Conservation (phyloP, 2,329 filamentous ascomycete genomes). For the Stemphylium lycopersici region DNA sequence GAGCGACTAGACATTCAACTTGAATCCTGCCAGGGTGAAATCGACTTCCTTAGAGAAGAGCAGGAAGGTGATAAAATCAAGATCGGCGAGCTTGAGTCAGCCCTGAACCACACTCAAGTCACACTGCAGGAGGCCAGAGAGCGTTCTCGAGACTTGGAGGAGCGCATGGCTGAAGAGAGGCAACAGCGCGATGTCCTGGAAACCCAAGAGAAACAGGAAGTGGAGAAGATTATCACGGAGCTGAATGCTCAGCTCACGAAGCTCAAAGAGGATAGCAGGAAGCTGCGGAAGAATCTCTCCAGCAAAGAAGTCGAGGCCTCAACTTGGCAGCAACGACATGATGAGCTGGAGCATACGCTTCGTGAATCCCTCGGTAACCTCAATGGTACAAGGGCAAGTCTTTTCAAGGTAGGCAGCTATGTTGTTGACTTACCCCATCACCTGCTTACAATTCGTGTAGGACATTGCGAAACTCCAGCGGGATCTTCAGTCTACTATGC, state of each 20-base stretch:
- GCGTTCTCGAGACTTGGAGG: conserved; percentile 58
- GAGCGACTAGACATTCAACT: conserved; percentile 88
- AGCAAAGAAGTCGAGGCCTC: conserved; percentile 86
- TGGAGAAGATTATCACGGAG: conserved; percentile 90
- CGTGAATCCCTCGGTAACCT: conserved; percentile 86
- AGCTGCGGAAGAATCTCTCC: conserved; percentile 80
- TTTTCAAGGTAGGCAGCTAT: conserved; percentile 69
- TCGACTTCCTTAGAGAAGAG: conserved; percentile 93
- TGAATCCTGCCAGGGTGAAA: conserved; percentile 90
- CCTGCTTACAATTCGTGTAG: conserved; percentile 49
- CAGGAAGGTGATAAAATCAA: conserved; percentile 98
- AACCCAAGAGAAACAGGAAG: conserved; percentile 89
- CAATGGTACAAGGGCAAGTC: conserved; percentile 81
- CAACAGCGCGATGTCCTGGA: conserved; percentile 86
- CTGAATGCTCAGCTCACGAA: conserved; percentile 82
- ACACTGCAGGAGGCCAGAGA: conserved; percentile 85
- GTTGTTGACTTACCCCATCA: conserved; percentile 6
- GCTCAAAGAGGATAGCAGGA: conserved; percentile 84
- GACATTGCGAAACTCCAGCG: conserved; percentile 86
- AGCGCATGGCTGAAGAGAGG: conserved; percentile 78
- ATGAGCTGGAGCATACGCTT: conserved; percentile 88
- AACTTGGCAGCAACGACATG: conserved; percentile 88
- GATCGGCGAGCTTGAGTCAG: conserved; percentile 90
- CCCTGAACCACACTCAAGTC: conserved; percentile 78
- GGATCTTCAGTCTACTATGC: conserved; percentile 81